Evolutionary conservation across 441 rosid species (phyloP), one percentile per base, ranked within the genome.

Genomic region (Pelargonium cotyledonis): DNA sequence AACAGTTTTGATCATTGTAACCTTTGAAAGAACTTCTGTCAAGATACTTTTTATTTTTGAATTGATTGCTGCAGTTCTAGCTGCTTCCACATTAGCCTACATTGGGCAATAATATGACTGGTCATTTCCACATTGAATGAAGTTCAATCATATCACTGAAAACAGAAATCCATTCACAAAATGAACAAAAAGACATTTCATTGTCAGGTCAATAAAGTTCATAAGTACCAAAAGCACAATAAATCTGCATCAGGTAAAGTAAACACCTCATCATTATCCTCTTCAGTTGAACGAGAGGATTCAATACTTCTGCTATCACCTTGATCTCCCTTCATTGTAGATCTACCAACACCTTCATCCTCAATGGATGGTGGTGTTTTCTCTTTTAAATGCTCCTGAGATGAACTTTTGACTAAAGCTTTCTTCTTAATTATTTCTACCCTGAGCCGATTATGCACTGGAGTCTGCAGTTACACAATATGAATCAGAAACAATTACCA

Each of bases 11-110:
- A 72, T 68, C 72, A 69, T 67, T 68, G 68, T 68, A 73, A 92
- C 99, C 98, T 89, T 92, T 70, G 85, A 82, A 80, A 95, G 97
- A 75, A 95, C 99, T 82, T 95, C 99, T 47, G 99, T 92, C 68
- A 90, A 82, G 65, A 92, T 75, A 67, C 95, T 94, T 71, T 92
- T 95, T 77, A 95, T 92, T 88, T 95, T 98, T 80, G 80, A 89
- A 84, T 92, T 88, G 70, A 95, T 80, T 67, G 95, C 94, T 53
- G 85, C 80, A 76, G 85, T 75, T 79, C 86, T 89, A 47, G 88
- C 84, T 53, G 84, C 86, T 79, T 90, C 97, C 14, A 76, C 87
- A 72, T 89, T 84, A 76, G 88, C 98, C 98, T 93, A 83, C 81
- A 75, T 64, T 75, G 35, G 73, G 66, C 41, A 80, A 70, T 71